Evolutionary conservation across 2,329 filamentous ascomycete genomes (phyloP).

Genomic region (Ceratocystis papillata): DNA sequence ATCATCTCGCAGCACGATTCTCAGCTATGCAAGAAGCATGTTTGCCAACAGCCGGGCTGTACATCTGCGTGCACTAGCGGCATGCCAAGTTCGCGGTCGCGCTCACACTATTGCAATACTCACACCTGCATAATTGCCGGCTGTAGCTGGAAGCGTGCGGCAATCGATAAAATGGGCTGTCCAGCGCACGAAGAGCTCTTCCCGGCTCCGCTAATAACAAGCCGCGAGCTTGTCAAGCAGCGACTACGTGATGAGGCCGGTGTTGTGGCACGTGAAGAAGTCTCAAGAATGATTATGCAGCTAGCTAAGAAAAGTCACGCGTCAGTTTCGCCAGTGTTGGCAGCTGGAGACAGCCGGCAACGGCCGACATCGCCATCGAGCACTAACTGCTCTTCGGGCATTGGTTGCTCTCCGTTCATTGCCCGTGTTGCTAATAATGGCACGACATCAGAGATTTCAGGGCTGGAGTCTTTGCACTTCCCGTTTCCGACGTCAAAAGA

Average conservation of each 20-base stretch:
- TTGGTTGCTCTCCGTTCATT: slow-evolving; percentile 14
- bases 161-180: background rate
- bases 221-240: slow-evolving; percentile 5
- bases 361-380: background rate
- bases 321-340: too few relatives aligned
- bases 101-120: background rate
- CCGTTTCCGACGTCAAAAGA: background rate
- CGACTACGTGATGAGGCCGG: background rate
- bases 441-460: slow-evolving; percentile 10
- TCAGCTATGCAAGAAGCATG: slow-evolving; percentile 11
- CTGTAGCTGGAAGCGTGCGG: slow-evolving; percentile 7
- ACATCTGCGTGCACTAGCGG: background rate
- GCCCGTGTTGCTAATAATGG: slow-evolving; percentile 5
- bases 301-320: slow-evolving; percentile 1
- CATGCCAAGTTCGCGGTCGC: background rate
- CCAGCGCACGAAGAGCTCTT: slow-evolving; percentile 13
- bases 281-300: slow-evolving; percentile 1
- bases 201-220: slow-evolving; percentile 15
- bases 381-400: background rate
- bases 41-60: slow-evolving; percentile 14
- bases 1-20: background rate
- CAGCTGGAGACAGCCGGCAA: background rate
- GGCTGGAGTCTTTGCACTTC: background rate
- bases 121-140: slow-evolving; percentile 14
- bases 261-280: background rate